phyloP scores from a whole-genome alignment of 2,329 filamentous ascomycete species.

The Anthostomella pinea region DNA sequence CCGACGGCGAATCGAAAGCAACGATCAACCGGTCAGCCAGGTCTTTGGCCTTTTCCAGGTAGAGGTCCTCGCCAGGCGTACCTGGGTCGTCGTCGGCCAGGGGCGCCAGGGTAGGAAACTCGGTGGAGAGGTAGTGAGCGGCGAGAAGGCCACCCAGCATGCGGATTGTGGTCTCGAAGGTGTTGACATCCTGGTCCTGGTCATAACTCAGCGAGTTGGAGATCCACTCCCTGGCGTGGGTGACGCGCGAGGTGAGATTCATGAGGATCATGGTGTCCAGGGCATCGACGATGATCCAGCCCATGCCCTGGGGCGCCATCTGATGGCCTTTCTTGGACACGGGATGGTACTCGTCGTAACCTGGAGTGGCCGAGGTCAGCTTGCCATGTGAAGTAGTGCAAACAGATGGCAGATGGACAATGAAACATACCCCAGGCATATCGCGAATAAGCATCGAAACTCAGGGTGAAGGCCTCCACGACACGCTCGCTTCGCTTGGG shows the following conservation, averaged over 20 bases:
- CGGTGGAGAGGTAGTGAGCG: slow-evolving; percentile 89
- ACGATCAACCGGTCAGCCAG: slow-evolving; percentile 82
- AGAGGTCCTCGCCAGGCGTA: slow-evolving; percentile 79
- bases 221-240: slow-evolving; percentile 87
- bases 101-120: slow-evolving; percentile 76
- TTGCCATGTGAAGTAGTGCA: not conserved
- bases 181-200: slow-evolving; percentile 93
- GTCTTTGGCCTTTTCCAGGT: slow-evolving; percentile 93
- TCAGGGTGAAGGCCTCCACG: slow-evolving; percentile 83
- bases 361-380: slow-evolving; percentile 36
- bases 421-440: slow-evolving; percentile 82
- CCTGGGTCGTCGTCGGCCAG: slow-evolving; percentile 69
- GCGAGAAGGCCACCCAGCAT: slow-evolving; percentile 93
- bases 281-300: slow-evolving; percentile 97
- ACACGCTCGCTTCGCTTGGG: slow-evolving; percentile 73
- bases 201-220: slow-evolving; percentile 77
- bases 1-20: slow-evolving; percentile 83
- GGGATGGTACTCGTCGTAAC: slow-evolving; percentile 84
- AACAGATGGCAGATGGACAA: not conserved
- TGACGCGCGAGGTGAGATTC: slow-evolving; percentile 86
- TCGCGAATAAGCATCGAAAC: slow-evolving; percentile 89
- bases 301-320: slow-evolving; percentile 86
- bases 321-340: slow-evolving; percentile 73
- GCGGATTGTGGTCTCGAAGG: slow-evolving; percentile 95
- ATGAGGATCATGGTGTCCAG: slow-evolving; percentile 97